These are phyloP conservation scores for Favolaschia claudopus DNA, from an alignment of 768 basidiomycete species.

Conservation along the genomic window DNA sequence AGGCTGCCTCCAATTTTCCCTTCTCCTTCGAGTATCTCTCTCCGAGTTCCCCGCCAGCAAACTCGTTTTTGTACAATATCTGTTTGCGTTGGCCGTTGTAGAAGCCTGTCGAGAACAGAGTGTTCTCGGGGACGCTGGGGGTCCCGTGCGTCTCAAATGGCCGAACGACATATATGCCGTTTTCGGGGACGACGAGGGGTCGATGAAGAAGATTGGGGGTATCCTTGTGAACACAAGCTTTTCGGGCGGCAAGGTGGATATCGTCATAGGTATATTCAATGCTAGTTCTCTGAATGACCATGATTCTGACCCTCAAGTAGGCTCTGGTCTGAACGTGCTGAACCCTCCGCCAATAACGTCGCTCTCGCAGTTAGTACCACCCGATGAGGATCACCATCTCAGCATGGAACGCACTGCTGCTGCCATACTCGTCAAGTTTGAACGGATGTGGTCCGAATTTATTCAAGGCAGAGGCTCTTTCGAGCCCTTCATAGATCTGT, in stretches of 20 bases:
- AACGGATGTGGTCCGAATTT: slow-evolving; percentile 80
- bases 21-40: slow-evolving; percentile 69
- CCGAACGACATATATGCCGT: slow-evolving; percentile 94
- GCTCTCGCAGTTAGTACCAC: slow-evolving; percentile 69
- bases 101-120: slow-evolving; percentile 75
- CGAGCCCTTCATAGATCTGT: slow-evolving; percentile 79
- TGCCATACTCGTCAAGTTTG: slow-evolving; percentile 77
- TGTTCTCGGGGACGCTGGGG: slow-evolving; percentile 60
- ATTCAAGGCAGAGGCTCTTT: slow-evolving; percentile 73
- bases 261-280: slow-evolving; percentile 75
- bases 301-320: slow-evolving; percentile 47
- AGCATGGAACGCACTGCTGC: slow-evolving; percentile 81
- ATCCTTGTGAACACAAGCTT: slow-evolving; percentile 91
- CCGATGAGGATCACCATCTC: slow-evolving; percentile 43
- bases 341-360: slow-evolving; percentile 87
- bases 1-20: slow-evolving; percentile 88
- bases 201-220: slow-evolving; percentile 86
- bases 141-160: slow-evolving; percentile 87
- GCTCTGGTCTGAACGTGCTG: slow-evolving; percentile 88
- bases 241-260: slow-evolving; percentile 69
- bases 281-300: background rate
- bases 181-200: slow-evolving; percentile 52
- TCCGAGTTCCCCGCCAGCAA: slow-evolving; percentile 60
- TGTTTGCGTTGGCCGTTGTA: slow-evolving; percentile 88
- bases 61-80: slow-evolving; percentile 93